These are phyloP conservation scores for Scutellaria minor DNA, from an alignment of 257 asterid species.

Conservation along the genomic window DNA sequence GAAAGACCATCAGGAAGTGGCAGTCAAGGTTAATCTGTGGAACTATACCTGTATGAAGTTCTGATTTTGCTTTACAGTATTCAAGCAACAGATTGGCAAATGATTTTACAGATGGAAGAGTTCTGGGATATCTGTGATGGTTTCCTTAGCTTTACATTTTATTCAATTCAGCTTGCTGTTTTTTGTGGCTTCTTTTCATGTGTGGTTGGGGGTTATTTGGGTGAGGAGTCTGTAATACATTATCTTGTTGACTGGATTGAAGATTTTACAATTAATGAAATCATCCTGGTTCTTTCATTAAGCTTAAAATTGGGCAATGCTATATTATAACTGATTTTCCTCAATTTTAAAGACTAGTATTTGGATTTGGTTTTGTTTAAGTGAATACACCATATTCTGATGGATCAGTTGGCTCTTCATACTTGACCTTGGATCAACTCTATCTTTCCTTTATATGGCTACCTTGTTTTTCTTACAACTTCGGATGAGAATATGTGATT, in stretches of 20 bases:
- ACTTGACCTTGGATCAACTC: constrained; percentile 9
- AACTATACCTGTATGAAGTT: constrained; percentile 31
- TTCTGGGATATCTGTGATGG: not conserved
- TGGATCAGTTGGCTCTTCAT: constrained; percentile 15
- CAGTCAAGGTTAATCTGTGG: constrained; percentile 74
- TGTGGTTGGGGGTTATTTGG: constrained; percentile 2
- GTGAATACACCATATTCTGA: not conserved
- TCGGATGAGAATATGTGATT: constrained; percentile 22
- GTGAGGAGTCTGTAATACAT: not conserved
- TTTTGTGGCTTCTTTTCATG: constrained; percentile 6
- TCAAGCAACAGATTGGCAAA: constrained; percentile 15
- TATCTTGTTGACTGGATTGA: constrained; percentile 15
- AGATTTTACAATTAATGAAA: constrained; percentile 4
- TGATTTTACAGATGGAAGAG: constrained; percentile 5
- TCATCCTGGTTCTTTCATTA: constrained; percentile 1
- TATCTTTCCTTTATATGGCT: constrained; percentile 19
- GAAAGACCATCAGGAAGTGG: constrained; percentile 77
- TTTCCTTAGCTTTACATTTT: constrained; percentile 15
- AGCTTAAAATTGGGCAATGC: not conserved
- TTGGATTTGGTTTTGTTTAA: constrained; percentile 14
- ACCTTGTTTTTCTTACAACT: constrained; percentile 23
- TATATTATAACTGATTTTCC: not conserved
- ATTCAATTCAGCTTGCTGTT: constrained; percentile 10
- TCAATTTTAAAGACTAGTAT: constrained; percentile 7
- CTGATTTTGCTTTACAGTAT: constrained; percentile 22